phyloP scores from a whole-genome alignment of 2,329 filamentous ascomycete genomes.

The Hypoxylon sp. region DNA sequence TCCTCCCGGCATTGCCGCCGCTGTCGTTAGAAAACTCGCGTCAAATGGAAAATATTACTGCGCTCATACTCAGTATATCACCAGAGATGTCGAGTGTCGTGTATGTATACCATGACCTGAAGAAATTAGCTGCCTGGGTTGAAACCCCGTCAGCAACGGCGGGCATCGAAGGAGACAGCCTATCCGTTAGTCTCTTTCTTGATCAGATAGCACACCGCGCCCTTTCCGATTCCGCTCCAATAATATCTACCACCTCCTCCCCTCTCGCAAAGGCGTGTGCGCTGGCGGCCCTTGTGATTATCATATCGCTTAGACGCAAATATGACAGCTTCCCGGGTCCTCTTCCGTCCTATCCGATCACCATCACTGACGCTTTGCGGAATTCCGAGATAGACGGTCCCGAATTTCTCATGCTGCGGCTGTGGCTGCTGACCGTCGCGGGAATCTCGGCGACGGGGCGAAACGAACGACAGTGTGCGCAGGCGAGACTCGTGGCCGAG shows the following conservation, averaged over 20 bases:
- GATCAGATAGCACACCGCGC: conserved; percentile 41
- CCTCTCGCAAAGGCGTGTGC: conserved; percentile 36
- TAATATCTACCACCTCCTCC: conserved; percentile 27
- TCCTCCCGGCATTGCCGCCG: conserved; percentile 35
- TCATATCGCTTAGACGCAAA: conserved; percentile 40
- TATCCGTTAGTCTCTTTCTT: conserved; percentile 41
- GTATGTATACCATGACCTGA: not conserved
- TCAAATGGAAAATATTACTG: not conserved
- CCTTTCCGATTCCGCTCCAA: conserved; percentile 35
- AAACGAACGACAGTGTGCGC: not conserved
- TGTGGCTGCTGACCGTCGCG: not conserved
- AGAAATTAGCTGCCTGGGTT: not conserved
- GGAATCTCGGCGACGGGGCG: not conserved
- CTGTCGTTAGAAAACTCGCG: conserved; percentile 20
- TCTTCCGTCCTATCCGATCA: conserved; percentile 24
- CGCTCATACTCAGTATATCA: not conserved
- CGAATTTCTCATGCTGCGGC: not conserved
- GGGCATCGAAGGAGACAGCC: conserved; percentile 34
- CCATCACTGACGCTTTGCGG: not conserved
- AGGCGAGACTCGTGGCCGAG: not conserved
- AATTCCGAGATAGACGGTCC: not conserved
- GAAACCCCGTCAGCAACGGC: conserved; percentile 1
- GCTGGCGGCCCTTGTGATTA: conserved; percentile 36
- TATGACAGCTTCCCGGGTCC: conserved; percentile 36
- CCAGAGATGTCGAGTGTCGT: not conserved